Evolutionary conservation across 2,329 filamentous ascomycete species (phyloP), one percentile per base, ranked within the genome.

Genomic region (Arachnomyces sp.): DNA sequence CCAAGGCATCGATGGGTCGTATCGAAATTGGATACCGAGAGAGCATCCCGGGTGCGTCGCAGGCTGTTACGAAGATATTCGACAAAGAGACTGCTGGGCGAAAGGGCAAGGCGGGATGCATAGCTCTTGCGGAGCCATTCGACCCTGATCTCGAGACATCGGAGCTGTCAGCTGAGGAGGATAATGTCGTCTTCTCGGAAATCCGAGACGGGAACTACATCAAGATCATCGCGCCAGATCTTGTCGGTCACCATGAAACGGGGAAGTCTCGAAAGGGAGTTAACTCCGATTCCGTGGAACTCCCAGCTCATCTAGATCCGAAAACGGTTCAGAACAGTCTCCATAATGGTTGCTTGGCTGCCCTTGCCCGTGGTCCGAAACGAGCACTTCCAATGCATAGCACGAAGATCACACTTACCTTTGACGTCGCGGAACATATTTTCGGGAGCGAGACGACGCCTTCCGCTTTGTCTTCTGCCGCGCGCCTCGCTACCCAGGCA

Each of bases 11-110:
- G 13, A 94, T 94, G 70, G 89, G 90, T 9, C 81, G 80, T 39
- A 94, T 98, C 46, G 85, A 94, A 53, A 94, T 98, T 44, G 88
- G 93, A 50, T 98, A 96, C 64, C 82, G 93, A 40, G 92, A 98
- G 65, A 82, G 81, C 35, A 68, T 92, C 7, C 76, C 79, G 0
- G 67, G 68, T 2, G 53, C 72, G 0, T 81, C 80, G 1, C 57
- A 59, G 0, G 65, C 75, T 0, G 72, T 80, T 29, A 76, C 73
- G 16, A 74, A 76, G 38, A 66, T 79, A 3, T 88, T 88, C 54
- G 87, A 95, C 52, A 82, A 81, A 32, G 78, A 83, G 3, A 77
- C 95, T 14, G 85, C 84, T 5, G 84, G 87, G 33, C 90, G 87
- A 55, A 68, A 76, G 32, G 84, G 85, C 7, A 88, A 80, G 57